Evolutionary conservation across 192 early-diverging fungal genomes (phyloP), one percentile per base, ranked within the genome.

Genomic region (Backusella psychrophila): DNA sequence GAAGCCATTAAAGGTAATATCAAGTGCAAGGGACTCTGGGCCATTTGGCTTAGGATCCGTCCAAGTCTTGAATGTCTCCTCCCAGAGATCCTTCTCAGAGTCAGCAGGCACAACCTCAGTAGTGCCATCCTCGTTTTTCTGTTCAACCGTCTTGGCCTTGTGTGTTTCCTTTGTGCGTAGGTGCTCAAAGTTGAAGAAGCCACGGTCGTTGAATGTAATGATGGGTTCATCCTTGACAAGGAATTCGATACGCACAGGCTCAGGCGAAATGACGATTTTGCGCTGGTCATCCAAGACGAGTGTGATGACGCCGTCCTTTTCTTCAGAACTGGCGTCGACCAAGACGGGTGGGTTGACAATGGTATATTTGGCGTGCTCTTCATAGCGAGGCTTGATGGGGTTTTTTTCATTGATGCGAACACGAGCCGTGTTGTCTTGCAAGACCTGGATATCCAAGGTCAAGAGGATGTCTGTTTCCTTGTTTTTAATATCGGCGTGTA

Each of bases 21-120:
- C 98, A 75, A 99, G 81, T 17, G 94, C 97, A 83, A 98, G 90
- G 0, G 97, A 98, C 73, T 93, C 91, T 26, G 97, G 96, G 1
- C 94, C 98, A 78, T 91, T 87, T 8, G 97, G 97, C 85, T 99
- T 99, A n/a, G 91, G 85, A 83, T 99, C 98, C 12, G 87, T 90
- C 86, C 91, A 92, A 1, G 91, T 84, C 74, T 90, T 91, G 86
- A 99, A 99, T n/a, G 85, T 83, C 78, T 99, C 98, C 72, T 94
- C 90, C 95, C 97, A 96, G 69, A 89, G 76, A 74, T 78, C 82
- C 9, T 87, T 85, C 29, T 87, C 83, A 8, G 76, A 72, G 6
- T 87, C 82, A 21, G 59, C 75, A 15, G 77, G 73, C 15, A 89
- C 85, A 29, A 87, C 82, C 3, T 66, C 78, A 26, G 85, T 75